Evolutionary conservation across 495 filamentous ascomycete species (phyloP).

Genomic region (Penicillium cataractarum): DNA sequence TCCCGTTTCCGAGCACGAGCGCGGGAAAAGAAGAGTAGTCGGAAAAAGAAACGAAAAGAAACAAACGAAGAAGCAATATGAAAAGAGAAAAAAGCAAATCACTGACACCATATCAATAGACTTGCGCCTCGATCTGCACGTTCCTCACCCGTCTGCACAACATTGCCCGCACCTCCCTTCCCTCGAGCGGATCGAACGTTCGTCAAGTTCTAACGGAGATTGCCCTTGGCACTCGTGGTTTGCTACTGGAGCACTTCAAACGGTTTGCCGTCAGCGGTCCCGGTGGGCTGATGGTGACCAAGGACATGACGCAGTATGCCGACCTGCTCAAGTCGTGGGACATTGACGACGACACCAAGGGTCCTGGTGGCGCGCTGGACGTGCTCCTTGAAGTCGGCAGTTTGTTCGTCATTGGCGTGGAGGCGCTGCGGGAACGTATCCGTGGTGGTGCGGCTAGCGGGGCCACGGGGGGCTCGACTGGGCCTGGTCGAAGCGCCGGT

Average conservation of each 20-base stretch:
- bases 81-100: background rate
- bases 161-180: constrained; percentile 66
- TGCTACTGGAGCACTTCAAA: constrained; percentile 91
- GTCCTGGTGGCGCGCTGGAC: constrained; percentile 71
- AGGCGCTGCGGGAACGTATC: constrained; percentile 82
- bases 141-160: constrained; percentile 73
- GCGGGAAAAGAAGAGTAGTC: background rate
- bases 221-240: constrained; percentile 70
- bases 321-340: constrained; percentile 80
- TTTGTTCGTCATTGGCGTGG: constrained; percentile 90
- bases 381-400: constrained; percentile 92
- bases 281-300: constrained; percentile 91
- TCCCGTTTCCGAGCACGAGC: background rate
- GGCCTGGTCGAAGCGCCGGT: constrained; percentile 30
- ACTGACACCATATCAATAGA: constrained; percentile 39
- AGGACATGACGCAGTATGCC: constrained; percentile 92
- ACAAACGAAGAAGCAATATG: background rate
- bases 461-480: constrained; percentile 26
- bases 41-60: background rate
- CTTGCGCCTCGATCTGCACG: constrained; percentile 74
- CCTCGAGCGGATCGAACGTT: constrained; percentile 72
- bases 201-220: constrained; percentile 82
- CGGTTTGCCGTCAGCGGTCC: constrained; percentile 89
- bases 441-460: constrained; percentile 50
- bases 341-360: constrained; percentile 61